Percentiles rank a stretch among this genome's conserved stretches.
Evolutionary conservation across 1,139 yeast genomes (phyloP).

Genomic region (Hansenula lynferdii): DNA sequence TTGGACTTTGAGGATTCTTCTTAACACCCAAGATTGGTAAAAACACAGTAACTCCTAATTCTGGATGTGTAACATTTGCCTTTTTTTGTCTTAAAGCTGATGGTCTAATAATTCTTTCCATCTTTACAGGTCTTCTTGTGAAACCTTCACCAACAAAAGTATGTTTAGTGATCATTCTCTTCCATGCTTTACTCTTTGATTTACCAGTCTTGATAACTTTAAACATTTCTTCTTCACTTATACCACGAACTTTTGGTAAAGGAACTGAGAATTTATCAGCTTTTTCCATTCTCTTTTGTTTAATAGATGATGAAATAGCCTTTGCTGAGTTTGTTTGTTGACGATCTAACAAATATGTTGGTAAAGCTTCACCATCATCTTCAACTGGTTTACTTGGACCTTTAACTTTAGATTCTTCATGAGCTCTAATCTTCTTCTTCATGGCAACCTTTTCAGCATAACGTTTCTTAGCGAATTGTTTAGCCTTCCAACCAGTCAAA

Average conservation of each 20-base stretch:
- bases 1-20: slow-evolving; percentile 98
- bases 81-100: slow-evolving; percentile 96
- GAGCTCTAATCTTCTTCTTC: slow-evolving; percentile 98
- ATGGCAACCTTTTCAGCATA: slow-evolving; percentile 96
- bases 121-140: slow-evolving; percentile 96
- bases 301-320: slow-evolving; percentile 90
- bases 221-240: slow-evolving; percentile 98
- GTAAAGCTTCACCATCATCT: slow-evolving; percentile 88
- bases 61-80: slow-evolving; percentile 99
- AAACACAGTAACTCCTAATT: slow-evolving; percentile 88
- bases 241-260: slow-evolving; percentile 96
- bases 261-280: slow-evolving; percentile 97
- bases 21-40: slow-evolving; percentile 93
- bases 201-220: slow-evolving; percentile 94
- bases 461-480: slow-evolving; percentile 97
- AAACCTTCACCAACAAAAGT: slow-evolving; percentile 99
- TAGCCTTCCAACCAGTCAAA: slow-evolving; percentile 96
- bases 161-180: slow-evolving; percentile 98
- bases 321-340: slow-evolving; percentile 92
- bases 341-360: slow-evolving; percentile 96
- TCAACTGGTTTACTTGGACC: slow-evolving; percentile 83
- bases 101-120: slow-evolving; percentile 97
- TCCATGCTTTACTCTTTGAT: slow-evolving; percentile 88
- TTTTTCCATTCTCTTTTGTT: slow-evolving; percentile 96
- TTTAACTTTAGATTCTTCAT: slow-evolving; percentile 92